These are phyloP conservation scores for Lotus japonicus DNA, from an alignment of 306 rosid genomes.

Conservation along the genomic window DNA sequence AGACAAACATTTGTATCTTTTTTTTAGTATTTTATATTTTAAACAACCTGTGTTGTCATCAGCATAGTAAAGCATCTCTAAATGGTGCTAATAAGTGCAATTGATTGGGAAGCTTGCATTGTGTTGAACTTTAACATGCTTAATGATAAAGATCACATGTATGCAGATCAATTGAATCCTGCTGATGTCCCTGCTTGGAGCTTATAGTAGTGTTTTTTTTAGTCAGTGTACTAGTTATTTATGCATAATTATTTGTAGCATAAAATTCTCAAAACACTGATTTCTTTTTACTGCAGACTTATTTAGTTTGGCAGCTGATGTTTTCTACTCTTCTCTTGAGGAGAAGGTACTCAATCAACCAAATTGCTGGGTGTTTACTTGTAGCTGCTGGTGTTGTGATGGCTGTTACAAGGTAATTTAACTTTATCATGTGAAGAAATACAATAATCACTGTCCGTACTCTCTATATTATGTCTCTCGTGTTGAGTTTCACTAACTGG, in stretches of 20 bases:
- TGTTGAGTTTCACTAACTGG: conserved; percentile 7
- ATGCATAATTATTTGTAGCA: conserved; percentile 1
- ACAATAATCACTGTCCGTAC: not conserved
- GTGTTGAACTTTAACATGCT: not conserved
- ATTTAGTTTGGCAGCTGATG: conserved; percentile 86
- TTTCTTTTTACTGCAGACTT: conserved; percentile 52
- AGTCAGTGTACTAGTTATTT: not conserved
- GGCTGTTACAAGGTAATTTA: conserved; percentile 70
- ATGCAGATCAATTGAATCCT: not conserved
- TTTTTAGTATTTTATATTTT: not conserved
- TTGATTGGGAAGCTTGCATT: not conserved
- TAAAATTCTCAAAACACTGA: conserved; percentile 9
- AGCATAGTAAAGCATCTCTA: conserved; percentile 2
- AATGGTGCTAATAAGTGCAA: not conserved
- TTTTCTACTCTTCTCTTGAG: conserved; percentile 56
- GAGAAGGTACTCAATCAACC: conserved; percentile 63
- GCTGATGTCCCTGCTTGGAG: not conserved
- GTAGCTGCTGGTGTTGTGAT: conserved; percentile 68
- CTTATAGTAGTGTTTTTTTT: not conserved
- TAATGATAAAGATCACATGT: not conserved
- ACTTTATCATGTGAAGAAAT: conserved; percentile 16
- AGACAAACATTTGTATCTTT: not conserved
- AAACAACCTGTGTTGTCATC: not conserved
- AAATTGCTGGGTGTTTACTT: conserved; percentile 72
- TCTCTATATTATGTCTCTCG: conserved; percentile 9